Base-by-base conservation (phyloP, 306 rosid species). In the Rosa rugosa region DNA sequence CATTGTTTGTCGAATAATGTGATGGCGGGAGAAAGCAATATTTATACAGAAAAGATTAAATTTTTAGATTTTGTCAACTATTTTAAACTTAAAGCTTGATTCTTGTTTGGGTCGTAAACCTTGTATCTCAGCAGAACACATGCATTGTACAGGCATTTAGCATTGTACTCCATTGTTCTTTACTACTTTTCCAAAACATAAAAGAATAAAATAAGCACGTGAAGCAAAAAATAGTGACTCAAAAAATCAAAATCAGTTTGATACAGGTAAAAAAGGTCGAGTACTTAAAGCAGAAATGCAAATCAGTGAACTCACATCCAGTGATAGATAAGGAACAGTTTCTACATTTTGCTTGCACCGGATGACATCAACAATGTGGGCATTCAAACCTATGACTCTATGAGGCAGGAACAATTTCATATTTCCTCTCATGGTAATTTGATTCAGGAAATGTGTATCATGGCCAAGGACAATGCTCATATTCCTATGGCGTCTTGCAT, bases 301-400 rank as follows among this genome's bases (percentile, higher is more conserved):
- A 59, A 22, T 59, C 65, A 59, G 65, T 59, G 65, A 59, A 22
- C 14, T 59, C 34, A 10, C 6, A 59, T 59, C 36, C 14, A 25
- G 16, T 22, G 31, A 9, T 57, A 25, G 5, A 11, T 59, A 76
- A 91, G 93, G 98, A 91, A 85, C 91, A 90, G 77, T 93, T 93
- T 85, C 88, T 91, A 69, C 98, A 90, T 85, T 93, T 93, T 84
- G 91, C 92, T 57, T 91, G 93, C 84, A 93, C 97, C 92, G 0
- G 98, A 93, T 86, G 97, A 91, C 82, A 90, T 91, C 78, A 93
- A n/a, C 62, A 8, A 1, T 56, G 62, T 56, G 0, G 22, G 60
- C 60, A 91, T 57, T 57, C 86, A 88, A 91, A 82, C 95, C 90
- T 76, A 71, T n/a, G n/a, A n/a, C n/a, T n/a, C n/a, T n/a, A n/a